Base-by-base conservation (phyloP, 148 eudicot species). In the Vaccinium macrocarpon region DNA sequence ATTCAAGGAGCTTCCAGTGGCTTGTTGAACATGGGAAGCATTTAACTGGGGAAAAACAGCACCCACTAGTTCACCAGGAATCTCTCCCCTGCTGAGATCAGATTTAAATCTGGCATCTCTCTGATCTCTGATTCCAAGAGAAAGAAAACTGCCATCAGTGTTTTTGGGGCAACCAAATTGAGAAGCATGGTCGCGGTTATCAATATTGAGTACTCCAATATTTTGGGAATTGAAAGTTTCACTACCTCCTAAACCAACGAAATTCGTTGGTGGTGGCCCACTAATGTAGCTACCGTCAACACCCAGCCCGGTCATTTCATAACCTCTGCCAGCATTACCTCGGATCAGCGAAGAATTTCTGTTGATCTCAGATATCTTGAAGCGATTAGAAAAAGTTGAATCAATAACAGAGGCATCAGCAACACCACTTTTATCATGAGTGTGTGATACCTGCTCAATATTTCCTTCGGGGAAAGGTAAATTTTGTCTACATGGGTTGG, bases 111-210 rank as follows among this genome's bases (percentile, higher is more conserved):
- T 80, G 56, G 71, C 23, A 46, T 84, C 88, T 61, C 10, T 32
- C 29, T 73, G 75, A 86, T 85, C 71, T 82, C 85, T 88, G 12
- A 66, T 80, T 49, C 90, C 90, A 87, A 89, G 91, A 6, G 88
- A 82, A 32, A 86, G 86, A 80, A 88, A 89, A 80, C 73, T 86
- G 13, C 87, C 87, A 87, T 89, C 88, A 81, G 78, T 50, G n/a
- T 49, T 51, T 78, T 74, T 81, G 57, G 61, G 70, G 82, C 79
- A 77, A 66, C 82, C 15, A 53, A 51, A 74, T 51, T 55, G 85
- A 86, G 38, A 25, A 59, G 72, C 55, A 68, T 81, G 81, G 56
- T 14, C 66, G 46, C 19, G 27, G 80, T 51, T 76, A 64, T 50
- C 61, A 53, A 42, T 53, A 75, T 27, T 48, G 12, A 56, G 49